These are phyloP conservation scores for Peronospora belbahrii DNA, from an alignment of 352 stramenopile species.

Conservation along the genomic window DNA sequence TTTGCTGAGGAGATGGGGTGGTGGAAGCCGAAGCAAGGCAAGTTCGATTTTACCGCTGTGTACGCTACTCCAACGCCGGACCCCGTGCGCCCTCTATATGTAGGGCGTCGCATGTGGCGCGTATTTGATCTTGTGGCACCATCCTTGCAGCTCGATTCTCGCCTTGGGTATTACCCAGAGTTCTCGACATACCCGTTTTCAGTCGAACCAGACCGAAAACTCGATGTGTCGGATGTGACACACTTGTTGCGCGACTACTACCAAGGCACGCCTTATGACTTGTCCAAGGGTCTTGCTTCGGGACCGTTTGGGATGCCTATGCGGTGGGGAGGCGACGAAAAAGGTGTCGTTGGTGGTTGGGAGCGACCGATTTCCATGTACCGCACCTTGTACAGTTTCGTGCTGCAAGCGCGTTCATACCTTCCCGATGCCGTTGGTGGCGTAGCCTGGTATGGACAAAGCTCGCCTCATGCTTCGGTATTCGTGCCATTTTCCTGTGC, in stretches of 20 bases:
- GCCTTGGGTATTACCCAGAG: constrained; percentile 47
- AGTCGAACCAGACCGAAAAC: constrained; percentile 58
- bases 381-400: constrained; percentile 85
- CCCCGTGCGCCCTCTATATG: constrained; percentile 55
- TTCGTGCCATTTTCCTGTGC: constrained; percentile 69
- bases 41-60: constrained; percentile 65
- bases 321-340: constrained; percentile 63
- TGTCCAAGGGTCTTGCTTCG: constrained; percentile 72
- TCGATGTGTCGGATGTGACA: constrained; percentile 66
- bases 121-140: constrained; percentile 77
- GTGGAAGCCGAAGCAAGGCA: constrained; percentile 47
- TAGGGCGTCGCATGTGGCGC: constrained; percentile 85
- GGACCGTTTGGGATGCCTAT: constrained; percentile 89
- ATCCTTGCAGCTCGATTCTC: constrained; percentile 67
- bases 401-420: constrained; percentile 39
- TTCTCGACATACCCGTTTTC: constrained; percentile 86
- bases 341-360: constrained; percentile 62
- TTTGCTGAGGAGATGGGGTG: constrained; percentile 84
- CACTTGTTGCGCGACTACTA: constrained; percentile 85
- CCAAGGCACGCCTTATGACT: constrained; percentile 84
- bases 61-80: constrained; percentile 52
- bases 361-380: constrained; percentile 90
- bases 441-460: constrained; percentile 62
- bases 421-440: constrained; percentile 47
- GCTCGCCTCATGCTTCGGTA: constrained; percentile 57